Evolutionary conservation across 768 basidiomycete species (phyloP), one percentile per base, ranked within the genome.

Genomic region (Podaxis sp.): DNA sequence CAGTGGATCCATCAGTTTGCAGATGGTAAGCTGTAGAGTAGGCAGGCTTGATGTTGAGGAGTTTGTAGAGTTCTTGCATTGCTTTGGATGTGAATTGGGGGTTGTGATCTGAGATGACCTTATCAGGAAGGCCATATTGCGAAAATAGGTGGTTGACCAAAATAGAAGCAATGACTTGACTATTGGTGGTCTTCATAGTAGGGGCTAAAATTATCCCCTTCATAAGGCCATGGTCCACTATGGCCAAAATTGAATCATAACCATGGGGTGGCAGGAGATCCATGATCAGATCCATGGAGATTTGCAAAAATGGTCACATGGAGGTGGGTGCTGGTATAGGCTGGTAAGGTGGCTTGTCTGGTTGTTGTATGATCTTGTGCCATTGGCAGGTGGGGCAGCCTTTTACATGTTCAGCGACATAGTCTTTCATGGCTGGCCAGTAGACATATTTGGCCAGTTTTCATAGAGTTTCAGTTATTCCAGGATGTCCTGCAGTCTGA

Each of bases 1-100:
- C 63, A 0, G 68, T 71, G 24, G 60, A 55, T n/a, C 70, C 67
- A 53, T 71, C 67, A 0, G 67, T 66, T 61, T 73, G 62, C 2
- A 75, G 78, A 49, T 79, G 79, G 64, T 71, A 79, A 2, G 76
- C 73, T 0, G 75, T 78, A 4, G 71, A 73, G 3, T 71, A 55
- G 7, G 65, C 58, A 1, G 63, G 68, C 55, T 67, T 56, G 7
- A 66, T 68, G 11, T 59, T 67, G 12, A 72, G 64, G 37, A 65
- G 25, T n/a, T 49, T 38, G 15, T 63, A 65, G 0, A 76, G 57
- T 4, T 66, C 65, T 53, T 55, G 15, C 46, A 66, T 70, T 41
- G 71, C 68, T n/a, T 63, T 63, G 0, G 72, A 61, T 1, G 65
- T 54, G 27, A 24, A 24, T 19, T 67, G 58, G 0, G 69, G 63